Conservation (phyloP, 2,329 filamentous ascomycete genomes). For the Microdochium trichocladiopsis region DNA sequence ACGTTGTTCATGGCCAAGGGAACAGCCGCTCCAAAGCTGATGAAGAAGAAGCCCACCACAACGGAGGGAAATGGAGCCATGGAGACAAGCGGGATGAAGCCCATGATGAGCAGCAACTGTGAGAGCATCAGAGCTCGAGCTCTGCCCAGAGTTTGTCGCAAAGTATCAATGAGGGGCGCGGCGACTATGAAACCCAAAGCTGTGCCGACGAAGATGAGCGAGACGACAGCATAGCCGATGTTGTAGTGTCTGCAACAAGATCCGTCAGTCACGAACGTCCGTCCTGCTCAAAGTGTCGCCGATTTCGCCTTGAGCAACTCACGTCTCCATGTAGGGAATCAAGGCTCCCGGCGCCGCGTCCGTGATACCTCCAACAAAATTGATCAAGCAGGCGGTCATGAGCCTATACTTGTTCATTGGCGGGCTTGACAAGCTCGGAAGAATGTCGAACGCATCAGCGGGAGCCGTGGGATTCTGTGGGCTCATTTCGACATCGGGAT, state of each 20-base stretch:
- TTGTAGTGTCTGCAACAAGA: slow-evolving; percentile 48
- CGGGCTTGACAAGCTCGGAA: slow-evolving; percentile 52
- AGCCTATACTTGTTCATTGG: slow-evolving; percentile 67
- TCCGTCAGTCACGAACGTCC: not conserved
- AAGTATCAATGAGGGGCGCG: slow-evolving; percentile 59
- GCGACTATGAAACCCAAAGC: slow-evolving; percentile 70
- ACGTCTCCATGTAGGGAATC: slow-evolving; percentile 72
- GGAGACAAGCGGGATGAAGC: slow-evolving; percentile 58
- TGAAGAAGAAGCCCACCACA: slow-evolving; percentile 60
- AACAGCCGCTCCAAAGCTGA: slow-evolving; percentile 52
- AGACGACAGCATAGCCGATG: slow-evolving; percentile 73
- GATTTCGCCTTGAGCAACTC: slow-evolving; percentile 8
- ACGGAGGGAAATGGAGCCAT: slow-evolving; percentile 65
- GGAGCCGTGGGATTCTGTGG: slow-evolving; percentile 23
- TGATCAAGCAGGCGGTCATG: slow-evolving; percentile 55
- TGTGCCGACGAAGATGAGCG: slow-evolving; percentile 74
- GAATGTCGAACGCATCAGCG: slow-evolving; percentile 31
- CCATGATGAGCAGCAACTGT: slow-evolving; percentile 47
- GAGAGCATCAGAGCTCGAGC: slow-evolving; percentile 55
- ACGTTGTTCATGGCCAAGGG: slow-evolving; percentile 52
- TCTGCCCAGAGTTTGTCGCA: slow-evolving; percentile 57
- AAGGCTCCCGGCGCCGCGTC: slow-evolving; percentile 72
- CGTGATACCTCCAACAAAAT: slow-evolving; percentile 63
- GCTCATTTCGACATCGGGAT: slow-evolving; percentile 43
- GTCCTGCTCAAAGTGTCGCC: not conserved